Base-by-base conservation (phyloP, 495 filamentous ascomycete genomes). In the Aspergillus affinis region DNA sequence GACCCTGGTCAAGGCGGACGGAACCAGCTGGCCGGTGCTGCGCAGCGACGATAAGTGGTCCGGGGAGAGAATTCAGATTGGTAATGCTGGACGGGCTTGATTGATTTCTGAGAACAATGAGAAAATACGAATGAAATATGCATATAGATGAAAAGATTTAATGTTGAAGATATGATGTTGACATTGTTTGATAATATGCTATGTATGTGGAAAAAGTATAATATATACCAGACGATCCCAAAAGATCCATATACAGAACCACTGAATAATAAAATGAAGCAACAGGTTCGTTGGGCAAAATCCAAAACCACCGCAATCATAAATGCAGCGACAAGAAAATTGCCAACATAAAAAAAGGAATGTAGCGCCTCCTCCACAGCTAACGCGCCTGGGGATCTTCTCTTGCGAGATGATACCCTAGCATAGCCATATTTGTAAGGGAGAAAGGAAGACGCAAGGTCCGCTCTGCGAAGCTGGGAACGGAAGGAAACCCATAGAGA, bases 1-100 rank as follows among this genome's bases (percentile, higher is more conserved):
- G 61, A 90, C 81, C 29, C 81, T 98, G 55, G 81, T 78, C 61
- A 97, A 97, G 82, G 85, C 84, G 3, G 88, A 97, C 77, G 90
- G 88, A 50, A 82, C 78, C 51, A 89, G 90, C 70, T 97, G 93
- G 93, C 90, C 91, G 32, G 90, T 92, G n/a, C 72, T 97, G 70
- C 85, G 91, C 62, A 91, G 88, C 63, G 90, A 93, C 68, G 92
- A 95, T 62, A 83, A 80, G 64, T 81, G 82, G 64, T 88, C 86
- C 23, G 91, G 90, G 15, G 85, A 92, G 74, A 90, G 92, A 53
- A 83, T 93, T 52, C 91, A 97, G 73, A 79, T 91, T 65, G 93
- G 93, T 21, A 80, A 84, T 61, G 90, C 92, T 52, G 91, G 87
- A 52, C 81, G 84, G 54, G 89, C 79, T 36, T 88, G 76, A 79